phyloP scores from a whole-genome alignment of 768 basidiomycete genomes.

The Trametes meyenii region DNA sequence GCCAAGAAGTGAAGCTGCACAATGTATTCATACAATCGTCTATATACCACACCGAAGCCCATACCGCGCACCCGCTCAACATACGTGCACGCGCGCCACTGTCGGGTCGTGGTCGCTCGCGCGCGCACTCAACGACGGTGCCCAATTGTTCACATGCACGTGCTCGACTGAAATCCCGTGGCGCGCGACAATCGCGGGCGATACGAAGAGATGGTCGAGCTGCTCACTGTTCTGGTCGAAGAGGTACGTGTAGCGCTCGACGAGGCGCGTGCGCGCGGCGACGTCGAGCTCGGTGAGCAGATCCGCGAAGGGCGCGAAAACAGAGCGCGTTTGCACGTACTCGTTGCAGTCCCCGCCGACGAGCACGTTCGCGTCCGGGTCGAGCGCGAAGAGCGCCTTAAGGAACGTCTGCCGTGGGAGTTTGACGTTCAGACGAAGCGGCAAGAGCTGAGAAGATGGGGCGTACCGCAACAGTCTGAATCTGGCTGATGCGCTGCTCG shows the following conservation, averaged over 20 bases:
- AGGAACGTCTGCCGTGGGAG: conserved; percentile 47
- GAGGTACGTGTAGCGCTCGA: conserved; percentile 62
- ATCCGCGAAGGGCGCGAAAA: conserved; percentile 46
- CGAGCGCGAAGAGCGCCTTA: conserved; percentile 43
- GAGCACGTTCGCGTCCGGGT: conserved; percentile 50
- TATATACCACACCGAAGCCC: too few species aligned
- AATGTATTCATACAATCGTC: not conserved
- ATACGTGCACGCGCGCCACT: conserved; percentile 51
- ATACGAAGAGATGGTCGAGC: conserved; percentile 58
- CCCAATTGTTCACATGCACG: conserved; percentile 63
- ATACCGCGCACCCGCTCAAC: conserved; percentile 29
- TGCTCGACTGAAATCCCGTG: conserved; percentile 52
- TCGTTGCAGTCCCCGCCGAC: conserved; percentile 67
- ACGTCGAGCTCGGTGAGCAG: conserved; percentile 54
- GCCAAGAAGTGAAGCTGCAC: not conserved
- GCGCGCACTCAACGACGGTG: conserved; percentile 41
- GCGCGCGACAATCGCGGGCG: conserved; percentile 41
- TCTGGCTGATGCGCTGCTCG: conserved; percentile 51
- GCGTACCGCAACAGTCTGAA: conserved; percentile 51
- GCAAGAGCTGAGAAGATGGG: not conserved
- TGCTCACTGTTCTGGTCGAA: conserved; percentile 61
- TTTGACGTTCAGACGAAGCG: not conserved
- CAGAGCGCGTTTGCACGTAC: conserved; percentile 53
- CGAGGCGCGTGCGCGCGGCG: conserved; percentile 45
- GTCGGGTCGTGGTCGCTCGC: conserved; percentile 64